Percentiles rank a stretch among this genome's conserved stretches.
Evolutionary conservation across 495 filamentous ascomycete genomes (phyloP).

Genomic region (Penicillium pulvis): DNA sequence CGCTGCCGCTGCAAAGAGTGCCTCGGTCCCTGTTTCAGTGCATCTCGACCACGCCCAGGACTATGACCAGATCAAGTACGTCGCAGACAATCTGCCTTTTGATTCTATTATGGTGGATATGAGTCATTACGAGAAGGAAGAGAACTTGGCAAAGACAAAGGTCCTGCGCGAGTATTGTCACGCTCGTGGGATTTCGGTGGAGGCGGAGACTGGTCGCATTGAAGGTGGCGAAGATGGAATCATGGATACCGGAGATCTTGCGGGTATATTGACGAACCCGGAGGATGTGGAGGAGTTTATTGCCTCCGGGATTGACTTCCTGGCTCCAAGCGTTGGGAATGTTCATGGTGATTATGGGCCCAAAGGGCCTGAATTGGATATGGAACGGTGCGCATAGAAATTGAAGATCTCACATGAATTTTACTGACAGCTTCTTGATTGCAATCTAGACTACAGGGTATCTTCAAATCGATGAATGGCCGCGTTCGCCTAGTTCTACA

Average conservation of each 20-base stretch:
- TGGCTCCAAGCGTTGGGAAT: constrained; percentile 76
- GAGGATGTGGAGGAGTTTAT: constrained; percentile 71
- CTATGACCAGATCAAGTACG: constrained; percentile 58
- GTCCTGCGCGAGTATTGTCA: constrained; percentile 67
- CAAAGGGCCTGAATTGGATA: constrained; percentile 64
- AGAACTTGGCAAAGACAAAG: constrained; percentile 64
- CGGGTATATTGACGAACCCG: constrained; percentile 62
- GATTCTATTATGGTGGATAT: constrained; percentile 76
- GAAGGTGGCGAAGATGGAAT: constrained; percentile 81
- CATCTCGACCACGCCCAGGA: constrained; percentile 70
- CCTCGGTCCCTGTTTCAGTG: constrained; percentile 64
- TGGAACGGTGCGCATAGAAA: constrained; percentile 42
- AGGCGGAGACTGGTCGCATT: constrained; percentile 75
- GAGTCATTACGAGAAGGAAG: constrained; percentile 72
- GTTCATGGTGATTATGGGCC: constrained; percentile 76
- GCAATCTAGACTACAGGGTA: constrained; percentile 13
- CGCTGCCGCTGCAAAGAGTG: constrained; percentile 56
- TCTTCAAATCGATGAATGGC: constrained; percentile 35
- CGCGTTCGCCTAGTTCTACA: constrained; percentile 67
- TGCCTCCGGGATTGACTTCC: constrained; percentile 67
- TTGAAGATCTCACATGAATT: neutral
- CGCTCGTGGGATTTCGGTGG: constrained; percentile 63
- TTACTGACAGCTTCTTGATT: neutral
- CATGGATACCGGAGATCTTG: constrained; percentile 67
- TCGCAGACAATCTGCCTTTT: constrained; percentile 59